Percentiles rank a stretch among this genome's conserved stretches.
Evolutionary conservation across 129 eudicot species (phyloP).

Genomic region (Helichrysum umbraculigerum): DNA sequence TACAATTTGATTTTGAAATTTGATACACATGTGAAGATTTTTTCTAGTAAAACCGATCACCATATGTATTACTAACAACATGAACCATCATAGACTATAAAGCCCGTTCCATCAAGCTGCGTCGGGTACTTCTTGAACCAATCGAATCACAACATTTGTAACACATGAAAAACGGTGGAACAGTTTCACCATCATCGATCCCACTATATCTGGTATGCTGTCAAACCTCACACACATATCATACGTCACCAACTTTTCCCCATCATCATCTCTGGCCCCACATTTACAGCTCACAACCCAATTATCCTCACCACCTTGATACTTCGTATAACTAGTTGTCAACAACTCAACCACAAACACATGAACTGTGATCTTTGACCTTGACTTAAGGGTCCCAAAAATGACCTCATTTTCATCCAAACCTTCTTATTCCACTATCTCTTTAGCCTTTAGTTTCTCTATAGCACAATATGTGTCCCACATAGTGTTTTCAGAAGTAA

Average conservation of each 20-base stretch:
- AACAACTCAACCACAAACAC: conserved; percentile 59
- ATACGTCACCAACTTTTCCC: conserved; percentile 91
- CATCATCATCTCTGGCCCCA: conserved; percentile 89
- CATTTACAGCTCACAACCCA: conserved; percentile 81
- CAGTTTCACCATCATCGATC: conserved; percentile 61
- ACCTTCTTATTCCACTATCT: conserved; percentile 53
- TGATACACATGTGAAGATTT: too few species aligned
- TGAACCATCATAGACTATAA: conserved; percentile 30
- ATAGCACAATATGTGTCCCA: conserved; percentile 68
- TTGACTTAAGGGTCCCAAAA: conserved; percentile 65
- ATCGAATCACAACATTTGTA: conserved; percentile 56
- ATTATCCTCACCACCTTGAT: conserved; percentile 74
- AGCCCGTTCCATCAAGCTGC: conserved; percentile 15
- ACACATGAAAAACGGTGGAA: conserved; percentile 75
- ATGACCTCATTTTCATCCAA: conserved; percentile 55
- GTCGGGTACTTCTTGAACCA: conserved; percentile 35
- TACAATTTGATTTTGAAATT: too few species aligned
- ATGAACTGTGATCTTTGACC: conserved; percentile 46
- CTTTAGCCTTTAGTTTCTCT: conserved; percentile 51
- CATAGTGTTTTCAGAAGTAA: conserved; percentile 47
- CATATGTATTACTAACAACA: not conserved
- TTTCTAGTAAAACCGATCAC: conserved; percentile 8
- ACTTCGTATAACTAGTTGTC: conserved; percentile 30
- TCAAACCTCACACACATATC: conserved; percentile 85
- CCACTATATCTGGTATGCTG: conserved; percentile 85